A percentile compares a stretch with the other conserved stretches of the same genome.
Conservation (phyloP, 306 rosid genomes). For the cucumber (Cucumis sativus) region DNA sequence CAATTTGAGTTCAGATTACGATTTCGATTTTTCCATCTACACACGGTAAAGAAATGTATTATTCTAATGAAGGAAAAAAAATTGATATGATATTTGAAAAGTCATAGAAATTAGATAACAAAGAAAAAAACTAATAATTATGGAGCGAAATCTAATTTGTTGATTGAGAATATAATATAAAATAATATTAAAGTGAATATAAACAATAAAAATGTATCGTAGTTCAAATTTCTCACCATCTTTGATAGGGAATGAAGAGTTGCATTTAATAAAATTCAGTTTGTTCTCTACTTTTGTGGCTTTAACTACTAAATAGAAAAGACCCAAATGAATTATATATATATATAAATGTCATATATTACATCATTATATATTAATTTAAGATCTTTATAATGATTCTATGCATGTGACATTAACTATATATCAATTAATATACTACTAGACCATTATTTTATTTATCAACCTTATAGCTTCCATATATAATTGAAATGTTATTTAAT, state of each 20-base stretch:
- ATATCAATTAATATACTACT: background rate
- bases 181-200: too few relatives aligned
- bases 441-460: background rate
- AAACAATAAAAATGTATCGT: too few relatives aligned
- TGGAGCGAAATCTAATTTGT: too few relatives aligned
- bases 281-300: conserved; percentile 4
- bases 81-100: too few relatives aligned
- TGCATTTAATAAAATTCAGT: background rate
- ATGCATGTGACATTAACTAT: background rate
- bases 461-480: background rate
- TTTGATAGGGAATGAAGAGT: background rate
- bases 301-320: background rate
- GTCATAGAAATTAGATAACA: too few relatives aligned
- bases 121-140: too few relatives aligned
- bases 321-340: background rate
- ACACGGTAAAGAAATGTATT: too few relatives aligned
- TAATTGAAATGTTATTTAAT: background rate
- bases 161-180: too few relatives aligned
- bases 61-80: too few relatives aligned
- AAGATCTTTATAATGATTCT: background rate
- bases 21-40: too few relatives aligned
- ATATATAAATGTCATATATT: background rate
- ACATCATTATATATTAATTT: background rate
- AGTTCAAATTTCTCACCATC: too few relatives aligned
- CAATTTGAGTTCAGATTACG: too few relatives aligned